Evolutionary conservation across 345 rosid species (phyloP), one percentile per base, ranked within the genome.

Genomic region (Viola odorata): DNA sequence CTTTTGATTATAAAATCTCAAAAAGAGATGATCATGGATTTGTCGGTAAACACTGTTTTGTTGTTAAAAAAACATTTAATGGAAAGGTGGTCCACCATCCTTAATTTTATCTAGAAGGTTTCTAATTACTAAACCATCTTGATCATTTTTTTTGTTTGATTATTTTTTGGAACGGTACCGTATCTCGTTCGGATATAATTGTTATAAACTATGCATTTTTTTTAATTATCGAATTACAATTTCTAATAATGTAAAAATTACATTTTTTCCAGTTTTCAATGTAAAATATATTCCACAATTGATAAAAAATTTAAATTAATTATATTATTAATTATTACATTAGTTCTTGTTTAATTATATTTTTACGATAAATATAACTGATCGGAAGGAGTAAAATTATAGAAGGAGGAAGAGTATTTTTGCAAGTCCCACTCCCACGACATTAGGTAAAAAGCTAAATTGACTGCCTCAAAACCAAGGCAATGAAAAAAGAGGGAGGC

Each of bases 41-140:
- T 73, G 77, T 69, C 77, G 64, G 73, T 41, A 69, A 52, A 53
- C 66, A 58, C 12, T 67, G 15, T 2, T 56, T 62, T 50, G 13
- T 16, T 32, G 5, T 13, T 37, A 45, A 50, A 13, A 9, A 9
- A 23, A 5, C 53, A 37, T 23, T 23, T 61, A 15, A 37, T 61
- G 64, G 55, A 50, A 36, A 12, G 32, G 64, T 47, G 64, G 55
- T 50, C 64, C 64, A 49, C 8, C 10, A 16, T 50, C 54, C 54
- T 8, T n/a, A 23, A 12, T 7, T 36, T 9, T 8, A 23, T 59
- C 63, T 59, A 13, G 63, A 45, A 59, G 52, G 6, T 59, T 59
- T 6, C 45, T 39, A 15, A 47, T 42, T 5, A 3, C n/a, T n/a
- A n/a, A n/a, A n/a, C 32, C 32, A 23, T 23, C 32, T 23, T 23